A percentile compares a stretch with the other conserved stretches of the same genome.
These are phyloP conservation scores for Irpex rosettiformis DNA, from an alignment of 1,284 basidiomycete genomes.

Conservation along the genomic window DNA sequence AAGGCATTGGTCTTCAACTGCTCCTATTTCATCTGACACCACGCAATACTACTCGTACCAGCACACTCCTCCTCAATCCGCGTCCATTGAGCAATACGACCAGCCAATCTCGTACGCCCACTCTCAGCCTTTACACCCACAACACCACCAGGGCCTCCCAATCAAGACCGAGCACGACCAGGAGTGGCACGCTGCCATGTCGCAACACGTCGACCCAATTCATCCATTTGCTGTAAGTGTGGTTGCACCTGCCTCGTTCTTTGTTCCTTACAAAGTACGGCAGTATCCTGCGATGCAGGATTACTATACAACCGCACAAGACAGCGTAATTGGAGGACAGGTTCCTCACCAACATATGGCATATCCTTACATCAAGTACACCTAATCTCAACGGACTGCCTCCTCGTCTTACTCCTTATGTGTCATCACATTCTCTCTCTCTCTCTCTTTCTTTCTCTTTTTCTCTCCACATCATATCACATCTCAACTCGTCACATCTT, in stretches of 20 bases:
- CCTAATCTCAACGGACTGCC: background rate
- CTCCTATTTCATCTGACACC: background rate
- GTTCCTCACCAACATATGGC: background rate
- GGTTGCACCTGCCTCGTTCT: background rate
- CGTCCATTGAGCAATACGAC: background rate
- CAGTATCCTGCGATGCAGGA: constrained; percentile 46
- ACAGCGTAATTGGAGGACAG: background rate
- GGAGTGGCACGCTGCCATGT: constrained; percentile 28
- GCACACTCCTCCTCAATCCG: background rate
- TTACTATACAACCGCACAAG: background rate
- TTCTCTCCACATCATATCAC: background rate
- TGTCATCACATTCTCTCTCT: background rate
- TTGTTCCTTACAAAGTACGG: background rate
- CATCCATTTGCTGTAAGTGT: constrained; percentile 57
- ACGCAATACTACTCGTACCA: background rate
- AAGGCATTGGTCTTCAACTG: too few species aligned
- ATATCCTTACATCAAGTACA: background rate
- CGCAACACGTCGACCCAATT: constrained; percentile 43
- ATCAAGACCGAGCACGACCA: constrained; percentile 15
- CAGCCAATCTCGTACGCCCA: constrained; percentile 2
- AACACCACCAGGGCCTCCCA: constrained; percentile 16
- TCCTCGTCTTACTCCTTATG: background rate
- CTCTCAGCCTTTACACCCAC: constrained; percentile 18
- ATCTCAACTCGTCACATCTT: background rate
- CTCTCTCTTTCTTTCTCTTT: background rate